Base-by-base conservation (phyloP, 768 basidiomycete species). In the Suillus tomentosus region DNA sequence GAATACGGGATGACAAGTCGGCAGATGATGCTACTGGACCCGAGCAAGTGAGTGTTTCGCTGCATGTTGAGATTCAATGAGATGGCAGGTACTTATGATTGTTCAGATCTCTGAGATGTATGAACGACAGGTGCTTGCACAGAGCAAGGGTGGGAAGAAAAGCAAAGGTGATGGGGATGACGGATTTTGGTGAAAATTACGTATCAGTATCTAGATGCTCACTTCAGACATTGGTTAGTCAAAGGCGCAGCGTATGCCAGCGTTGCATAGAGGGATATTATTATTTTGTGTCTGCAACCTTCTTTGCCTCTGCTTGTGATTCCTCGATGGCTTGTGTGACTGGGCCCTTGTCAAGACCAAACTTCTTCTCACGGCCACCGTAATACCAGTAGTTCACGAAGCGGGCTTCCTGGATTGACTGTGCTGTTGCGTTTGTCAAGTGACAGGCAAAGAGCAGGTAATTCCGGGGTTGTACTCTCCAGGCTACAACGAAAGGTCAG, bases 371-470 rank as follows among this genome's bases (percentile, higher is more conserved):
- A 64, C 89, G 86, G 27, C 95, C 95, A 57, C 95, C 95, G 62
- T 87, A 81, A 73, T 96, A 79, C 93, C 94, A 96, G 74, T 97
- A 97, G 67, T 95, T 90, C 63, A 90, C 74, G 74, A 96, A 99
- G 37, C 96, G 89, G 14, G 80, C 82, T 19, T 90, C 92, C 76
- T 99, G 95, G 37, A 94, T 71, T 7, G 85, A 76, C 76, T 99
- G 96, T 0, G 95, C 93, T 24, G 92, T 83, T 2, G 89, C 87
- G 74, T 99, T 99, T 60, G 95, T 97, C 17, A 86, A 80, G 77
- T 99, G 96, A 75, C 96, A 98, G 3, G 89, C 95, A 78, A 98
- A 94, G 55, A 98, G 83, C 63, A 98, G 84, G 80, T 98, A 97
- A 76, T 99, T 99, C 69, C 96, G 89, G 9, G 96, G 96, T 69